Base-by-base conservation (phyloP, 2,329 filamentous ascomycete genomes). In the Pseudogymnoascus sp. region DNA sequence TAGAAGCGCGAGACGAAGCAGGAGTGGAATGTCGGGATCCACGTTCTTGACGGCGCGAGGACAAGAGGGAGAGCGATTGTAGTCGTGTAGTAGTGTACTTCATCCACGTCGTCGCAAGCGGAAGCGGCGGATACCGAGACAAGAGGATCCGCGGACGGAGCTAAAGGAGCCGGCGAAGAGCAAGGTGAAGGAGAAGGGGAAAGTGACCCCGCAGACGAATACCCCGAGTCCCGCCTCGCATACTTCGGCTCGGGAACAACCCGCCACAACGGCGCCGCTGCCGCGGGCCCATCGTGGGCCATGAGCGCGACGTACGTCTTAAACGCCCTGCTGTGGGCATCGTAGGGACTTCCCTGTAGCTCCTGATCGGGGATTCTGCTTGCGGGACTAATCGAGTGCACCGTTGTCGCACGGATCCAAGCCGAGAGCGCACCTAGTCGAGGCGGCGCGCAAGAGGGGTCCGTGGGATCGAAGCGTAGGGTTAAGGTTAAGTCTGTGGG, bases 21-120 rank as follows among this genome's bases (percentile, higher is more conserved):
- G 43, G 82, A 81, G 76, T 89, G 85, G 75, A 90, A 91, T 3
- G 86, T 87, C 1, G 88, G 88, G 22, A 88, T 75, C 71, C 88
- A 88, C 31, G 80, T 76, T 68, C 86, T 88, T 66, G 77, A 77
- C 14, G 71, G 69, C 0, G 88, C 86, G 0, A 89, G 78, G 0
- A 81, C 80, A 69, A 90, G 76, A 0, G 88, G 88, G 2, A 89
- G 82, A 2, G 88, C 71, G 40, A 90, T 76, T 22, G 78, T 78
- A 8, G 86, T 80, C 2, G 84, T 86, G 74, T 88, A 90, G 74
- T 70, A 69, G 41, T 16, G 19, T 46, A 46, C 19, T n/a, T 22
- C 41, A 26, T 46, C 41, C 19, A 6, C 22, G 10, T 46, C 41
- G 6, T 24, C 41, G n/a, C n/a, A 26, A 14, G 11, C 19, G 22